Evolutionary conservation across 2,329 filamentous ascomycete genomes (phyloP), one percentile per base, ranked within the genome.

Genomic region (Pseudogymnoascus sp.): DNA sequence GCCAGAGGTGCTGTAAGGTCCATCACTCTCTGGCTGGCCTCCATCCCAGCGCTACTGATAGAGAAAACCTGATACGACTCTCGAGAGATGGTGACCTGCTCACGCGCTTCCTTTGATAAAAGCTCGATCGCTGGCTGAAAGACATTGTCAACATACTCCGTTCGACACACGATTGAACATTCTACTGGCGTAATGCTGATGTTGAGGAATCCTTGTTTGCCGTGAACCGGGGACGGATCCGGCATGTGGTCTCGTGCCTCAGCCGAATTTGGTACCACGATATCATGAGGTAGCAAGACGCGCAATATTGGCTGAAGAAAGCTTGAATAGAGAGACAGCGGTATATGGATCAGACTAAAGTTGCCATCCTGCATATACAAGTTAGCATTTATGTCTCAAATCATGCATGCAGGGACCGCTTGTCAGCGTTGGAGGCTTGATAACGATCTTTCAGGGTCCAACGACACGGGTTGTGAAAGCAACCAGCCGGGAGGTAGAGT

Each of bases 161-260:
- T 84, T 65, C 93, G 89, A 72, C 93, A 97, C 61, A 96, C 91
- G 60, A 99, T 83, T 3, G 92, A 96, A 76, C 91, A 96, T 75
- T 97, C 94, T 62, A 96, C 84, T 0, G 92, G 91, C 0, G 92
- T 97, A 70, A 97, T 84, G 66, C 91, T 95, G 68, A 99, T 86
- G 74, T 97, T 97, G 73, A 97, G 83, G 75, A 99, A 97, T 49
- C 86, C 86, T 75, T 94, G 89, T 71, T 82, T 82, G 65, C 79
- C 77, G 65, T 82, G 80, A 45, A 75, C 65, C 70, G 22, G 72
- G 73, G 60, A 73, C 72, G 62, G 49, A 60, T 16, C 62, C 69
- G 67, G 61, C 69, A 70, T 64, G 71, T 69, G n/a, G 70, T 72
- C 62, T 19, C n/a, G 28, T 35, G 28, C 49, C n/a, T 33, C 49